Base-by-base conservation (phyloP, 306 rosid genomes). In the Mucuna pruriens region DNA sequence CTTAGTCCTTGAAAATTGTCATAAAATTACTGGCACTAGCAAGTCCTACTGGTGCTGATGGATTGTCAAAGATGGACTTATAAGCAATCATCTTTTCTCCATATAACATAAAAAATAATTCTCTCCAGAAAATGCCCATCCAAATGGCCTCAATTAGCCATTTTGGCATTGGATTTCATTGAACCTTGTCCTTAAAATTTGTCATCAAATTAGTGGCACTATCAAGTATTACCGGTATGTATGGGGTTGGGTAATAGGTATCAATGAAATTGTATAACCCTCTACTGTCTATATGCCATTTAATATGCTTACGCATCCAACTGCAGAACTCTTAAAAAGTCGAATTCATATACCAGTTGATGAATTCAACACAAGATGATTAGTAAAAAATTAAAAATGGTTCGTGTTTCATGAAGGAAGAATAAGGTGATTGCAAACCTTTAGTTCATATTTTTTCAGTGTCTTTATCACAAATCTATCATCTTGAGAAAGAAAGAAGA, bases 401-500 rank as follows among this genome's bases (percentile, higher is more conserved):
- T 62, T 26, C 20, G 38, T 46, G 25, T 23, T 60, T 57, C 42
- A 63, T 40, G 9, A 75, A 62, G 78, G 15, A 31, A 48, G 44
- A 34, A 62, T 22, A 62, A 55, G 29, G 51, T 40, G 66, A 71
- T 63, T 85, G 81, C 97, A 84, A 84, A 95, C 99, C 99, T 93
- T 92, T 67, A 96, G 84, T 85, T 96, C 99, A 16, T 89, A 29
- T 82, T 84, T 92, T 78, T 80, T 96, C 68, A 96, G 80, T 23
- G 99, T 96, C 90, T 96, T 96, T 60, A 93, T 92, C 79, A 96
- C 96, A 78, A 96, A 96, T 92, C 94, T 90, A 79, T 93, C 99
- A 74, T 96, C 99, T 51, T 92, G 97, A 75, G 99, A 96, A 76
- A 95, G 92, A 85, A 84, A 96, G 88, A 96, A 96, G 83, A 96